Percentiles rank a stretch among this genome's conserved stretches.
These are phyloP conservation scores for Pseudogymnoascus sp. DNA, from an alignment of 2,329 filamentous ascomycete genomes.

Conservation along the genomic window DNA sequence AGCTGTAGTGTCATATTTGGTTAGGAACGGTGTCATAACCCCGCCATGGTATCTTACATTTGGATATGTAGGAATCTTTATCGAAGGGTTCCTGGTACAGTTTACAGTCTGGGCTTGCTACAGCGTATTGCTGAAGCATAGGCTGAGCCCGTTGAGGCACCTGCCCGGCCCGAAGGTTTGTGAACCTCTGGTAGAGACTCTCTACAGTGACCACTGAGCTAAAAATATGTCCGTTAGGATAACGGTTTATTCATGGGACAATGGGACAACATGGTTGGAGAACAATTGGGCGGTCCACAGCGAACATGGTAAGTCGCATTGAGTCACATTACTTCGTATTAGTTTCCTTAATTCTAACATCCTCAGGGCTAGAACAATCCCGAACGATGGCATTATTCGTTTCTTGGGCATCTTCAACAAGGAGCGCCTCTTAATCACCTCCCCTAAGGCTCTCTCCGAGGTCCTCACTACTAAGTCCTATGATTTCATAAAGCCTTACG, in stretches of 20 bases:
- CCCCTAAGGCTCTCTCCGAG: slow-evolving; percentile 61
- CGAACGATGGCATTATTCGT: slow-evolving; percentile 63
- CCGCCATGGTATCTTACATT: neutral
- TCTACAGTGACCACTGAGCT: neutral
- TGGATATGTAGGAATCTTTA: slow-evolving; percentile 32
- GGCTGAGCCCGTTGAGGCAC: slow-evolving; percentile 50
- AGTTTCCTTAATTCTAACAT: neutral
- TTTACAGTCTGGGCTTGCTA: slow-evolving; percentile 34
- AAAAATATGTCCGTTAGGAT: slow-evolving; percentile 21
- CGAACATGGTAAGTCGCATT: slow-evolving; percentile 28
- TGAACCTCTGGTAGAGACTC: slow-evolving; percentile 10
- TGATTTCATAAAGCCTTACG: slow-evolving; percentile 59
- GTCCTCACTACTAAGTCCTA: slow-evolving; percentile 64
- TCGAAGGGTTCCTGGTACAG: slow-evolving; percentile 34
- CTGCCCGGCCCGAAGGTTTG: slow-evolving; percentile 47
- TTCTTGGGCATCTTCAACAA: slow-evolving; percentile 57
- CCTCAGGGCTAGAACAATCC: slow-evolving; percentile 50
- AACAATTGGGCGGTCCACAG: slow-evolving; percentile 34
- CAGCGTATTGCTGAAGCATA: slow-evolving; percentile 48
- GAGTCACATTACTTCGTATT: slow-evolving; percentile 42
- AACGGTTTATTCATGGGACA: slow-evolving; percentile 42
- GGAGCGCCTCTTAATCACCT: slow-evolving; percentile 56
- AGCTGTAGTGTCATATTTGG: neutral
- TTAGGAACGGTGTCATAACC: neutral
- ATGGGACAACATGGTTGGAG: slow-evolving; percentile 30